phyloP scores from a whole-genome alignment of 495 filamentous ascomycete species.

The Penicillium taxi region DNA sequence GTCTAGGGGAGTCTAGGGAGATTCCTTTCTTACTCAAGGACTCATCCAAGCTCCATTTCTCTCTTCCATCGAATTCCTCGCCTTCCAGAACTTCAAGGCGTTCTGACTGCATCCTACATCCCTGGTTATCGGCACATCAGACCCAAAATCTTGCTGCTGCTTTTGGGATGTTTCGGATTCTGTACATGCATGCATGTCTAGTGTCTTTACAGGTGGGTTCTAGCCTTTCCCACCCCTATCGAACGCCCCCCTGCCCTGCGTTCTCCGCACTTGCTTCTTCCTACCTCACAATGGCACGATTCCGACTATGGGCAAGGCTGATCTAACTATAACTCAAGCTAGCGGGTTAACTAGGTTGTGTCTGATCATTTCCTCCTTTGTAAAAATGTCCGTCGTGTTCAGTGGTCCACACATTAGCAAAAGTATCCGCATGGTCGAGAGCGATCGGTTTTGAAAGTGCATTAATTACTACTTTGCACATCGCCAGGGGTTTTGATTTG shows the following conservation, averaged over 20 bases:
- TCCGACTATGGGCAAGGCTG: constrained; percentile 22
- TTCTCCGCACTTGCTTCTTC: not conserved
- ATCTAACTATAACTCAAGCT: constrained; percentile 12
- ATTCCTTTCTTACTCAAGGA: constrained; percentile 33
- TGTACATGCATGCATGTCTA: no score
- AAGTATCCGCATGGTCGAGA: constrained; percentile 12
- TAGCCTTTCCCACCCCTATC: constrained; percentile 33
- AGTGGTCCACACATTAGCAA: not conserved
- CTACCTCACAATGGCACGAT: constrained; percentile 15
- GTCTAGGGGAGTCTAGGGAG: constrained; percentile 17
- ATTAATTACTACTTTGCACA: constrained; percentile 11
- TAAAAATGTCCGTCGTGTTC: constrained; percentile 8
- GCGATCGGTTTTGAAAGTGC: constrained; percentile 17
- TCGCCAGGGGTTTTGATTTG: constrained; percentile 14
- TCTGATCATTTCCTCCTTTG: constrained; percentile 20
- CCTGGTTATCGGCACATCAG: constrained; percentile 33
- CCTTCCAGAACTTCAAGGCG: no score
- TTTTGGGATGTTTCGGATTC: no score
- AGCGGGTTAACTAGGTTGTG: constrained; percentile 5
- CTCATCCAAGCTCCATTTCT: no score
- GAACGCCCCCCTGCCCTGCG: constrained; percentile 30
- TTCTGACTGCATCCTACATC: constrained; percentile 20
- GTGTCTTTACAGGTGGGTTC: no score
- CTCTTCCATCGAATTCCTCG: no score
- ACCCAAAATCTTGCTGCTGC: no score